Percentiles rank a stretch among this genome's conserved stretches.
These are phyloP conservation scores for Cordyceps fumosorosea DNA, from an alignment of 2,329 filamentous ascomycete genomes.

Conservation along the genomic window DNA sequence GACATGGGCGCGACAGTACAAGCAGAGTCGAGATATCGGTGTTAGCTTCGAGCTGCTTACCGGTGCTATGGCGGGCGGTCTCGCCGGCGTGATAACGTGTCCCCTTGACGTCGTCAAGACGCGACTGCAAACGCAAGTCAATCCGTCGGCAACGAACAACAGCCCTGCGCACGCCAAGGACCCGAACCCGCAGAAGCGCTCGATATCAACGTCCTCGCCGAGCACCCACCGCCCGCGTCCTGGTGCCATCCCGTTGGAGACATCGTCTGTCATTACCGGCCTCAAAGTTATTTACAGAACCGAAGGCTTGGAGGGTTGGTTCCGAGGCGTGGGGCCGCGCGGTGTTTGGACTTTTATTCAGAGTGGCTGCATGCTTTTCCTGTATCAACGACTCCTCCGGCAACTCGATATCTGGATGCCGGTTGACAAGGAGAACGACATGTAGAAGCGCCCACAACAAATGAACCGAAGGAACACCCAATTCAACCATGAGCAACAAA, in stretches of 20 bases:
- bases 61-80: slow-evolving; percentile 79
- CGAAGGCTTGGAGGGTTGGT: slow-evolving; percentile 85
- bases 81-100: slow-evolving; percentile 91
- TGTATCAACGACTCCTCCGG: slow-evolving; percentile 83
- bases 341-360: slow-evolving; percentile 97
- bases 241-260: slow-evolving; percentile 74
- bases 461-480: too few species aligned
- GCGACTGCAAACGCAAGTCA: slow-evolving; percentile 84
- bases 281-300: slow-evolving; percentile 81
- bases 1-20: slow-evolving; percentile 70
- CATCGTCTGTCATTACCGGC: slow-evolving; percentile 81
- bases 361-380: slow-evolving; percentile 90
- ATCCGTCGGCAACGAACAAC: slow-evolving; percentile 27
- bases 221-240: slow-evolving; percentile 76
- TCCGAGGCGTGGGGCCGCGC: slow-evolving; percentile 86
- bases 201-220: slow-evolving; percentile 85
- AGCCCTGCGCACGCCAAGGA: slow-evolving; percentile 23
- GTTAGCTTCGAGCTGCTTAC: slow-evolving; percentile 80
- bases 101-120: slow-evolving; percentile 98
- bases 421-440: slow-evolving; percentile 21
- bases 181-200: slow-evolving; percentile 52
- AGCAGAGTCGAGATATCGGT: slow-evolving; percentile 77
- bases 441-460: slow-evolving; percentile 4
- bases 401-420: slow-evolving; percentile 55
- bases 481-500: neutral